Percentiles rank a stretch among this genome's conserved stretches.
Evolutionary conservation across 768 basidiomycete species (phyloP).

Genomic region (Suillus subluteus): DNA sequence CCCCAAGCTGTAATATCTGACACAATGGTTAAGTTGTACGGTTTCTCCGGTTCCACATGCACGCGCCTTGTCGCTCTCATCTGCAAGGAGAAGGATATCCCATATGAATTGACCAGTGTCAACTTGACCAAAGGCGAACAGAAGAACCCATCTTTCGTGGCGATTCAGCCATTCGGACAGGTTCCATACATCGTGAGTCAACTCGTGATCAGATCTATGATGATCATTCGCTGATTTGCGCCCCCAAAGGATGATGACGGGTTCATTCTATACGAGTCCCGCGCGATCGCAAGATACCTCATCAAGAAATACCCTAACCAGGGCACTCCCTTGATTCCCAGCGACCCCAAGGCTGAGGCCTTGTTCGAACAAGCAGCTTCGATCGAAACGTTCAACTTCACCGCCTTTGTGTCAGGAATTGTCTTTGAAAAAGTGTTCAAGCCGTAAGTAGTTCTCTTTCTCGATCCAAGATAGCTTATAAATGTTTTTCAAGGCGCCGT

Average conservation of each 20-base stretch:
- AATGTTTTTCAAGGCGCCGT: conserved; percentile 15
- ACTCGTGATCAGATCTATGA: not conserved
- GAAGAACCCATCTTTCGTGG: conserved; percentile 45
- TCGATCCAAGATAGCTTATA: not conserved
- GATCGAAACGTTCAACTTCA: conserved; percentile 57
- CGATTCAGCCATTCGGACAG: conserved; percentile 62
- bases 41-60: conserved; percentile 44
- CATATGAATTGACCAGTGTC: conserved; percentile 53
- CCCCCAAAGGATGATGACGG: conserved; percentile 57
- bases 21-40: conserved; percentile 41
- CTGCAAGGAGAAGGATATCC: conserved; percentile 58
- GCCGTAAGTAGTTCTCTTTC: conserved; percentile 35
- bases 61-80: conserved; percentile 54
- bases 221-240: not conserved
- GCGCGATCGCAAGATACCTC: conserved; percentile 65
- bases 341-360: conserved; percentile 37
- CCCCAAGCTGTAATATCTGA: no score
- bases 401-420: conserved; percentile 41
- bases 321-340: conserved; percentile 55
- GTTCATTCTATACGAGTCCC: conserved; percentile 62
- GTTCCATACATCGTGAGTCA: conserved; percentile 46
- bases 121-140: conserved; percentile 48
- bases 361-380: conserved; percentile 40
- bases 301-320: conserved; percentile 55
- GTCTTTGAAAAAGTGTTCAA: conserved; percentile 57